Evolutionary conservation across 495 filamentous ascomycete species (phyloP).

Genomic region (Neurospora sublineolata): DNA sequence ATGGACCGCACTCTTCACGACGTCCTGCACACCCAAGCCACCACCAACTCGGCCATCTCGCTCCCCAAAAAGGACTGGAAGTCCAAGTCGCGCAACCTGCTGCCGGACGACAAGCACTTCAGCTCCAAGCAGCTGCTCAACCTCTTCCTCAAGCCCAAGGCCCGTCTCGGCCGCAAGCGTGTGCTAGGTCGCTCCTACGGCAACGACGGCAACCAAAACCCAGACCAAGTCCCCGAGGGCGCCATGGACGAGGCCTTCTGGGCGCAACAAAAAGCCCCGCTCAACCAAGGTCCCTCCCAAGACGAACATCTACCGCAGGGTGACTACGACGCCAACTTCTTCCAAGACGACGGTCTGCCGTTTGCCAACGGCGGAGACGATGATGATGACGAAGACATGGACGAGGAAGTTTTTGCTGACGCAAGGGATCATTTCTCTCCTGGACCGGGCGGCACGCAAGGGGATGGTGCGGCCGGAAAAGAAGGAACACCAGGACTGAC

Average conservation of each 20-base stretch:
- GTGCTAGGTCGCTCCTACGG: too few species aligned
- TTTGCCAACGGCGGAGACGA: constrained; percentile 58
- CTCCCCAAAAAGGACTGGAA: constrained; percentile 90
- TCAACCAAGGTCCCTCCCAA: constrained; percentile 19
- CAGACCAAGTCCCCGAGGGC: constrained; percentile 46
- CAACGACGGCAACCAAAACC: too few species aligned
- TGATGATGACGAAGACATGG: constrained; percentile 57
- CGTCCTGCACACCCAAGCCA: constrained; percentile 71
- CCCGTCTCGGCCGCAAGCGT: constrained; percentile 54
- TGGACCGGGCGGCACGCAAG: constrained; percentile 43
- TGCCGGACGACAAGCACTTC: constrained; percentile 98
- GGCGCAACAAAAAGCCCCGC: constrained; percentile 62
- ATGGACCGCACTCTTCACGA: constrained; percentile 62
- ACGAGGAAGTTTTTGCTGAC: constrained; percentile 71
- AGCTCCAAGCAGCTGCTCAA: constrained; percentile 80
- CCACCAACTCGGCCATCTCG: constrained; percentile 68
- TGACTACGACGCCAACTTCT: constrained; percentile 95
- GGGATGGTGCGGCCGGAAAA: constrained; percentile 5
- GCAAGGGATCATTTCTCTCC: constrained; percentile 84
- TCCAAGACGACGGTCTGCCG: constrained; percentile 83
- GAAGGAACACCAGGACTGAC: constrained; percentile 13
- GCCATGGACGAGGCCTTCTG: constrained; percentile 95
- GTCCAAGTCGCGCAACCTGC: constrained; percentile 80
- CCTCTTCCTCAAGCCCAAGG: constrained; percentile 90
- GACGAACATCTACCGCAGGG: constrained; percentile 42